Percentiles rank a stretch among this genome's conserved stretches.
phyloP scores from a whole-genome alignment of 495 filamentous ascomycete genomes.

The Aspergillus incahuasiensis region DNA sequence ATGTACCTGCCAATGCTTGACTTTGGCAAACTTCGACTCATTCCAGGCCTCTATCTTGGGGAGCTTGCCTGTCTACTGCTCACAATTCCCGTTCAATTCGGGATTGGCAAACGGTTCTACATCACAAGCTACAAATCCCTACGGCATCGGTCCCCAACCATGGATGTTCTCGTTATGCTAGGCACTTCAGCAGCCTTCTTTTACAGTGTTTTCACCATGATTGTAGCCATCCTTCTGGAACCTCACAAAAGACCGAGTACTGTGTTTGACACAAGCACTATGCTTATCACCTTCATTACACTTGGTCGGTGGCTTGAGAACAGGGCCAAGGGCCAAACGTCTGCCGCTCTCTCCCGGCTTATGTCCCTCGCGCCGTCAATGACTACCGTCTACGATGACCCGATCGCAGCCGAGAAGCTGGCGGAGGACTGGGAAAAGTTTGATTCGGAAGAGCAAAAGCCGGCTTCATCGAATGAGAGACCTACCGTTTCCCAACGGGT shows the following conservation, averaged over 20 bases:
- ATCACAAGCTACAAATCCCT: slow-evolving; percentile 84
- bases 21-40: slow-evolving; percentile 60
- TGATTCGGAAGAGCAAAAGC: slow-evolving; percentile 14
- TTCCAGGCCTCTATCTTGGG: slow-evolving; percentile 78
- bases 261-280: slow-evolving; percentile 96
- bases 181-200: slow-evolving; percentile 98
- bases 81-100: slow-evolving; percentile 93
- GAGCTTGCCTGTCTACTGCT: slow-evolving; percentile 77
- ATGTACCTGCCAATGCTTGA: slow-evolving; percentile 71
- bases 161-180: slow-evolving; percentile 94
- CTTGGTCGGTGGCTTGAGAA: slow-evolving; percentile 93
- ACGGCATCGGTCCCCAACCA: slow-evolving; percentile 84
- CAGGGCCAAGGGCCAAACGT: slow-evolving; percentile 92
- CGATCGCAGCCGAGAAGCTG: slow-evolving; percentile 86
- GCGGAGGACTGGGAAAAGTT: slow-evolving; percentile 65
- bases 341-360: slow-evolving; percentile 85
- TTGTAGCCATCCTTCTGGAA: slow-evolving; percentile 63
- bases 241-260: slow-evolving; percentile 76
- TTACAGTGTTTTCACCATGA: slow-evolving; percentile 88
- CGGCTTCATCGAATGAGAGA: slow-evolving; percentile 42
- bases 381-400: slow-evolving; percentile 97
- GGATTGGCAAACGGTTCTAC: slow-evolving; percentile 92
- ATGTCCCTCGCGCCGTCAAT: slow-evolving; percentile 96
- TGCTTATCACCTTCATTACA: slow-evolving; percentile 96
- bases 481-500: slow-evolving; percentile 62